phyloP scores from a whole-genome alignment of 768 basidiomycete species.

The Lyophyllum atratum region DNA sequence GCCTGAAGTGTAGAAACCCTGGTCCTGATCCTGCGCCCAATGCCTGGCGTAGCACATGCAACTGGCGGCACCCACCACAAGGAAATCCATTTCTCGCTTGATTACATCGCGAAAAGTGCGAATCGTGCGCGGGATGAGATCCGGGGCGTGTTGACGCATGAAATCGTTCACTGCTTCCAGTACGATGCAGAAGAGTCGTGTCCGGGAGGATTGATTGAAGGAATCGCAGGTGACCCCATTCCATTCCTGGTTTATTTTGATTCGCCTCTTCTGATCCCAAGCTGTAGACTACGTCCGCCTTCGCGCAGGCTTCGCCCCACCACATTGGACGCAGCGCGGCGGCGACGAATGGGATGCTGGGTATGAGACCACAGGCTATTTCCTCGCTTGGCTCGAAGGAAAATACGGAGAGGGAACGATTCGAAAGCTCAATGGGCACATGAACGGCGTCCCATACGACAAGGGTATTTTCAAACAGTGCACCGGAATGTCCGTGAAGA shows the following conservation, averaged over 20 bases:
- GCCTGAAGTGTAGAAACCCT: constrained; percentile 51
- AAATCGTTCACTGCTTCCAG: constrained; percentile 82
- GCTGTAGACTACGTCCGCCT: constrained; percentile 72
- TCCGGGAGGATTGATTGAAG: constrained; percentile 76
- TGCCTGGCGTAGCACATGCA: constrained; percentile 75
- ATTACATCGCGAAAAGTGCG: constrained; percentile 52
- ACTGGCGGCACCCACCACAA: constrained; percentile 56
- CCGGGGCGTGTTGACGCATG: constrained; percentile 69
- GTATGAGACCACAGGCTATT: constrained; percentile 74
- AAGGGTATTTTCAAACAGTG: constrained; percentile 52
- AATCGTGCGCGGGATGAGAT: constrained; percentile 60
- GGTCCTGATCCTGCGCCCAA: constrained; percentile 59
- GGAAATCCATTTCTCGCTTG: constrained; percentile 73
- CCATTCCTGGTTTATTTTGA: background rate
- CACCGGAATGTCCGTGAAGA: constrained; percentile 51
- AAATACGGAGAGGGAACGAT: constrained; percentile 56
- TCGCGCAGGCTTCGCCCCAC: constrained; percentile 56
- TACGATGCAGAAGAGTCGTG: constrained; percentile 60
- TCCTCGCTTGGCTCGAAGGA: constrained; percentile 68
- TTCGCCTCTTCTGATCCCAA: background rate
- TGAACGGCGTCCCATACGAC: constrained; percentile 53
- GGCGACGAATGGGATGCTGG: constrained; percentile 72
- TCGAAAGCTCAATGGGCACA: constrained; percentile 54
- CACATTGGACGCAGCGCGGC: constrained; percentile 63
- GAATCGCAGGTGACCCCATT: constrained; percentile 71